Conservation (phyloP, 257 asterid genomes). For the Datura wrightii region DNA sequence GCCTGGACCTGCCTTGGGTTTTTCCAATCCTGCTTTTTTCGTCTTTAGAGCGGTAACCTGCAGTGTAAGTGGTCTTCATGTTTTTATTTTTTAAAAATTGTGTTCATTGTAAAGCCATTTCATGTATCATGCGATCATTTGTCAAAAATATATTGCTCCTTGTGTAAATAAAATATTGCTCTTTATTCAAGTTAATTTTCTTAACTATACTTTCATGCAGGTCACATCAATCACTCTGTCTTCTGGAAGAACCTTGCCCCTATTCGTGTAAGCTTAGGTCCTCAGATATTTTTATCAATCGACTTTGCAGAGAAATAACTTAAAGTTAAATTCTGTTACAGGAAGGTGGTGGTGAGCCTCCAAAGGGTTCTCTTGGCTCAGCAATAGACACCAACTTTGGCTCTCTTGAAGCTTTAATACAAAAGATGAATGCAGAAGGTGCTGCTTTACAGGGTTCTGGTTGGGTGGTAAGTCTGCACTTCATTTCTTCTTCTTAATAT, state of each 20-base stretch:
- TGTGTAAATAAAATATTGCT: neutral
- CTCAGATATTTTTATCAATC: neutral
- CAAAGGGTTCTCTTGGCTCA: conserved; percentile 61
- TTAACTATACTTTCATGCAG: neutral
- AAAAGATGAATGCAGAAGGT: conserved; percentile 78
- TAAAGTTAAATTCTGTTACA: conserved; percentile 41
- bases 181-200: neutral
- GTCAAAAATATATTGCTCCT: neutral
- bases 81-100: neutral
- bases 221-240: conserved; percentile 61
- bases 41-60: neutral
- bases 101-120: neutral
- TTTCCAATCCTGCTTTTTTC: neutral
- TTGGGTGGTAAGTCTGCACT: conserved; percentile 68
- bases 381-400: conserved; percentile 67
- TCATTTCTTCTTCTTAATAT: neutral
- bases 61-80: neutral
- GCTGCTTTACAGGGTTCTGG: conserved; percentile 92
- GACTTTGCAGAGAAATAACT: neutral
- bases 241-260: conserved; percentile 96
- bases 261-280: conserved; percentile 51
- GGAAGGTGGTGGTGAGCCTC: conserved; percentile 89
- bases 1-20: neutral
- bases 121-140: neutral
- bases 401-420: conserved; percentile 63